Base-by-base conservation (phyloP, 2,329 filamentous ascomycete species). In the Paecilomyces variotii region DNA sequence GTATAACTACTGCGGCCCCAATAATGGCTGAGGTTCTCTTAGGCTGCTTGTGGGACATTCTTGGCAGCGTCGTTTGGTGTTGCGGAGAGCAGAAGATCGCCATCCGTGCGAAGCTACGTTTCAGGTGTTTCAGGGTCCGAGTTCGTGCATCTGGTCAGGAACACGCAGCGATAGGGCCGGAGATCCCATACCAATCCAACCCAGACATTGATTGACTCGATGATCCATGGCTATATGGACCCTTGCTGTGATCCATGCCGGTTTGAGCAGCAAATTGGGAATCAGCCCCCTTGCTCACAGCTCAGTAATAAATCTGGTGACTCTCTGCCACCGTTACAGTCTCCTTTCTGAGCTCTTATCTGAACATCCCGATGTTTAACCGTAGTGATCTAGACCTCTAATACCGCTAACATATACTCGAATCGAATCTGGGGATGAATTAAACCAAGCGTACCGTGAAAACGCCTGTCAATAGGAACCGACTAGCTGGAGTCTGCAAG, bases 111-210 rank as follows among this genome's bases (percentile, higher is more conserved):
- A 28, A 26, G 50, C 54, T 55, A 55, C 19, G 54, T 55, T 55
- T 55, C 54, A 55, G 54, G 24, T 55, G 54, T 55, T 55, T 55
- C 32, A 27, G 54, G 27, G 54, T 28, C 27, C 27, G 7, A 52
- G 25, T 12, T 52, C 50, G 14, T 28, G 24, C 24, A n/a, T 11
- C 10, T 52, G 24, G 10, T 10, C 12, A 26, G 50, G 50, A 1
- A 28, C 50, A 11, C 24, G 50, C 50, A 14, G 50, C 10, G 24
- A 52, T 52, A 52, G 50, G 50, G 50, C 50, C 24, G 50, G 50
- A 52, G 25, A 52, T 6, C 12, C 14, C n/a, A 52, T 12, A 28
- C 19, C 39, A 45, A 24, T 19, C 19, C 39, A 14, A 45, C 12
- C n/a, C 6, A n/a, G 39, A 45, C n/a, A 19, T 19, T 6, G 9